These are phyloP conservation scores for Sisymbrium irio DNA, from an alignment of 345 rosid genomes.

Conservation along the genomic window DNA sequence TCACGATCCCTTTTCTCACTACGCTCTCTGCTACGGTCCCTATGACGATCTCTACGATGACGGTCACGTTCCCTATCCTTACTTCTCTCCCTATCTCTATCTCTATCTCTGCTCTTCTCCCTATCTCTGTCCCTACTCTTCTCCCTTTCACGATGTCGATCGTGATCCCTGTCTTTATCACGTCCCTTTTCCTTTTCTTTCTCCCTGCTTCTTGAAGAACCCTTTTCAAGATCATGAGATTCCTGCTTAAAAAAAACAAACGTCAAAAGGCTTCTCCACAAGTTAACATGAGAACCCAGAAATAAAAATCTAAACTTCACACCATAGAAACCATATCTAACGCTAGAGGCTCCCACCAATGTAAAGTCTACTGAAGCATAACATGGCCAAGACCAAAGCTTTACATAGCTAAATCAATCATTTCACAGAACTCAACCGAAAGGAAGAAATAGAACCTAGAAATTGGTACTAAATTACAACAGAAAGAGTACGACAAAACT, in stretches of 20 bases:
- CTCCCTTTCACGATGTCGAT: constrained; percentile 20
- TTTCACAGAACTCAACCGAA: not conserved
- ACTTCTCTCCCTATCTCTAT: constrained; percentile 33
- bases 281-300: not conserved
- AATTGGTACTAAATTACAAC: not conserved
- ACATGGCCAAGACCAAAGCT: not conserved
- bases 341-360: not conserved
- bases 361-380: not conserved
- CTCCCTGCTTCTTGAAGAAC: no score
- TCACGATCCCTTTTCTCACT: constrained; percentile 72
- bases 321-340: not conserved
- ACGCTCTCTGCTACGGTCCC: constrained; percentile 60
- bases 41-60: constrained; percentile 52
- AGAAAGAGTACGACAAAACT: not conserved
- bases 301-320: not conserved
- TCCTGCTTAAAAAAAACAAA: constrained; percentile 48
- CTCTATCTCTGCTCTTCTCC: constrained; percentile 24
- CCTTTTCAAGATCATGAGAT: no score
- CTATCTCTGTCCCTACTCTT: constrained; percentile 24
- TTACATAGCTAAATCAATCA: not conserved
- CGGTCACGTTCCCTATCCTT: constrained; percentile 44
- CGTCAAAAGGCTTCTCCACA: not conserved
- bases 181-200: constrained; percentile 30
- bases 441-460: not conserved
- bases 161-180: constrained; percentile 38